Conservation (phyloP, 2,329 filamentous ascomycete genomes). For the Eutypella sp. region DNA sequence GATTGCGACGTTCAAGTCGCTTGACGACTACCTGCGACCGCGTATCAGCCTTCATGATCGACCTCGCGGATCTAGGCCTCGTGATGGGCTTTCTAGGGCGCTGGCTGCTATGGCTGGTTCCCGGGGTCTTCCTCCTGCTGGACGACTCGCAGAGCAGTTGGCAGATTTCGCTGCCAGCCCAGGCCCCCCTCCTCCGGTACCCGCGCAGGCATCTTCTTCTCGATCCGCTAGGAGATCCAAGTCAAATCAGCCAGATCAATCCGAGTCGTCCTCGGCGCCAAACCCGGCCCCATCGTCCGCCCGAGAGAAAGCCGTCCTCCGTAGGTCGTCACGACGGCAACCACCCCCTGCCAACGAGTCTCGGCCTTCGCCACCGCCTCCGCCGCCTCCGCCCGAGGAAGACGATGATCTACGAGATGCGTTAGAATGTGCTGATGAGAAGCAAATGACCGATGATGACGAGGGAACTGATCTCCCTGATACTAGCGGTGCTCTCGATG, state of each 20-base stretch:
- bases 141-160: slow-evolving; percentile 43
- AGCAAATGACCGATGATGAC: slow-evolving; percentile 70
- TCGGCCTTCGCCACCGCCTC: slow-evolving; percentile 45
- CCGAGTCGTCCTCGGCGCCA: slow-evolving; percentile 36
- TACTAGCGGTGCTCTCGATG: slow-evolving; percentile 65
- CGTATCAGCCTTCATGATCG: slow-evolving; percentile 79
- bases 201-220: slow-evolving; percentile 37
- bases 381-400: slow-evolving; percentile 51
- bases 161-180: slow-evolving; percentile 33
- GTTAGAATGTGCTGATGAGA: slow-evolving; percentile 90
- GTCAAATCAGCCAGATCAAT: slow-evolving; percentile 38
- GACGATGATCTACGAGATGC: slow-evolving; percentile 62
- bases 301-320: slow-evolving; percentile 53
- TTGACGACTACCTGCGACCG: slow-evolving; percentile 92
- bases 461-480: slow-evolving; percentile 58
- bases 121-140: slow-evolving; percentile 51
- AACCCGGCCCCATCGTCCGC: slow-evolving; percentile 44
- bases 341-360: slow-evolving; percentile 44
- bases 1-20: slow-evolving; percentile 93
- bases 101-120: slow-evolving; percentile 75
- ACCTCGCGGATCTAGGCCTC: slow-evolving; percentile 57
- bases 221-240: slow-evolving; percentile 42
- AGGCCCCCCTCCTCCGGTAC: slow-evolving; percentile 32
- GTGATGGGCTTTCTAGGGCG: slow-evolving; percentile 59
- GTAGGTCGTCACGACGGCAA: slow-evolving; percentile 60